Conservation (phyloP, 108 stramenopile species). For the Cylindrotheca fusiformis region DNA sequence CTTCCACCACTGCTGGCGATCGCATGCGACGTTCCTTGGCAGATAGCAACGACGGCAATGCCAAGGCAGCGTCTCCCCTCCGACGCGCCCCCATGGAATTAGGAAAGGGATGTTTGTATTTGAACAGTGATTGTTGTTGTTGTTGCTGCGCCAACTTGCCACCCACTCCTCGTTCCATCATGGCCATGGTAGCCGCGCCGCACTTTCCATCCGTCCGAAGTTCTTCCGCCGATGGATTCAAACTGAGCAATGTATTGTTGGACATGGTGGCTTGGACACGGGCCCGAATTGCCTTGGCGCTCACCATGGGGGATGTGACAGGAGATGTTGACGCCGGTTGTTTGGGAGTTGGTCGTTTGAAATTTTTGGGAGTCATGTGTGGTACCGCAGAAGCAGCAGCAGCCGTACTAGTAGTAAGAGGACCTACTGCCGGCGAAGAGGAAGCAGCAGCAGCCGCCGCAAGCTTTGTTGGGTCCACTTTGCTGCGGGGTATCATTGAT, state of each 20-base stretch:
- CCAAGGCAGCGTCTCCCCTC: constrained; percentile 15
- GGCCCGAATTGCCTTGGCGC: constrained; percentile 35
- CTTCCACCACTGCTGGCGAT: constrained; percentile 12
- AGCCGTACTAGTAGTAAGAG: neutral
- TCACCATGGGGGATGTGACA: constrained; percentile 8
- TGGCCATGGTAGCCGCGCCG: constrained; percentile 52
- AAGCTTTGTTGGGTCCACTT: constrained; percentile 2
- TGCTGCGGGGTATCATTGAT: neutral
- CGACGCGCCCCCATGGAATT: constrained; percentile 46
- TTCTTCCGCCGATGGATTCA: constrained; percentile 60
- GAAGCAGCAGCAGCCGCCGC: constrained; percentile 2
- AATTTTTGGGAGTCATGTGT: too few species aligned
- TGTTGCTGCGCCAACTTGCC: constrained; percentile 28
- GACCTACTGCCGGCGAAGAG: constrained; percentile 1
- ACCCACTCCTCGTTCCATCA: constrained; percentile 61
- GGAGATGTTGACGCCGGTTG: constrained; percentile 8
- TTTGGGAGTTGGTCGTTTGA: constrained; percentile 13
- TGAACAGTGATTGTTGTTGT: constrained; percentile 36
- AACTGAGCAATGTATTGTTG: constrained; percentile 42
- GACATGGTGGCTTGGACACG: constrained; percentile 37
- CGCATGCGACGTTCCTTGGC: constrained; percentile 32
- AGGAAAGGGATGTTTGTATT: constrained; percentile 51
- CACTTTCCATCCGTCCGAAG: constrained; percentile 37
- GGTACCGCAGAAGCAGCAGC: too few species aligned
- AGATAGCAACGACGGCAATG: constrained; percentile 38